Conservation (phyloP, 2,329 filamentous ascomycete species). For the Dactylellina drechsleri region DNA sequence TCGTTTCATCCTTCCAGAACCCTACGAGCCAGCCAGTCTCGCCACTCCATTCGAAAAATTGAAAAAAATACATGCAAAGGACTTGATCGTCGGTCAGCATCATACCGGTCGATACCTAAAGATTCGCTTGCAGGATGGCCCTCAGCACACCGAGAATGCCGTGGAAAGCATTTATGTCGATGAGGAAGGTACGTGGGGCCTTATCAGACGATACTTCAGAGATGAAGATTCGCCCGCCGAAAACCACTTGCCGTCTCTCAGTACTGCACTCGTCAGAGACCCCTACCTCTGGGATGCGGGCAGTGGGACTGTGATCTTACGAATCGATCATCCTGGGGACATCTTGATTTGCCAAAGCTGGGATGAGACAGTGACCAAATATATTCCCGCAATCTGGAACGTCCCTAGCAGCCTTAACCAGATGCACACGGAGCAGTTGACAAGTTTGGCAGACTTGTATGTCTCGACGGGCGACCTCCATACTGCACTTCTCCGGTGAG, state of each 20-base stretch:
- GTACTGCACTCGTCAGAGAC: slow-evolving; percentile 25
- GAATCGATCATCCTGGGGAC: slow-evolving; percentile 44
- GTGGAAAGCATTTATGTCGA: slow-evolving; percentile 37
- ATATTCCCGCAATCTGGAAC: slow-evolving; percentile 35
- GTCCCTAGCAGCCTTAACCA: background rate
- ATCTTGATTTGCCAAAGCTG: slow-evolving; percentile 23
- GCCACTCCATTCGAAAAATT: slow-evolving; percentile 33
- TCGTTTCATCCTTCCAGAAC: slow-evolving; percentile 27
- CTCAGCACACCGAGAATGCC: slow-evolving; percentile 6
- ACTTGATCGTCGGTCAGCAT: slow-evolving; percentile 31
- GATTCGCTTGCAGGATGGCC: background rate
- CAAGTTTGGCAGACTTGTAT: slow-evolving; percentile 23
- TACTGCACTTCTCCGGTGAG: slow-evolving; percentile 22
- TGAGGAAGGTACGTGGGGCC: slow-evolving; percentile 28
- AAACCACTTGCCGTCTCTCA: slow-evolving; percentile 6
- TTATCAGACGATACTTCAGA: slow-evolving; percentile 41
- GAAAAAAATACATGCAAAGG: slow-evolving; percentile 41
- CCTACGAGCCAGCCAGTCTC: slow-evolving; percentile 35
- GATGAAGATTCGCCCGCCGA: slow-evolving; percentile 12
- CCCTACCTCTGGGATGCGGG: slow-evolving; percentile 40
- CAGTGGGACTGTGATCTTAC: slow-evolving; percentile 3
- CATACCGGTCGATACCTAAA: slow-evolving; percentile 36
- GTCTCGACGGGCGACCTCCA: slow-evolving; percentile 1
- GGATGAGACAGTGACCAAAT: slow-evolving; percentile 15
- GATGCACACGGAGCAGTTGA: slow-evolving; percentile 1